These are phyloP conservation scores for Suillus decipiens DNA, from an alignment of 768 basidiomycete genomes.

Conservation along the genomic window DNA sequence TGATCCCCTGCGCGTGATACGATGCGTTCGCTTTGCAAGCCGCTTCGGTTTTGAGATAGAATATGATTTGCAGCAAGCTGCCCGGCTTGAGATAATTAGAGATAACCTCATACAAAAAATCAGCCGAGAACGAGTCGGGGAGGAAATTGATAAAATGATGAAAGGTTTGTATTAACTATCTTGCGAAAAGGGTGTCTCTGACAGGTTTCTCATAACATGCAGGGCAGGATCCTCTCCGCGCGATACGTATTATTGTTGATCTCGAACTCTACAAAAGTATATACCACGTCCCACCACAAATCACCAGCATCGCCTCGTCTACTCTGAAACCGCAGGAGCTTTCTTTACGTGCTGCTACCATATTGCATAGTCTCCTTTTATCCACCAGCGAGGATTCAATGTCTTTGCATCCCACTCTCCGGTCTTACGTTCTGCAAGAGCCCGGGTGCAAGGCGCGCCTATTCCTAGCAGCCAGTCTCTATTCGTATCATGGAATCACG, in stretches of 20 bases:
- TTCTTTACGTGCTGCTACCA: conserved; percentile 56
- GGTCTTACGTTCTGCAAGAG: conserved; percentile 32
- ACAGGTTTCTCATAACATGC: conserved; percentile 9
- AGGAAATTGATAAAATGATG: conserved; percentile 94
- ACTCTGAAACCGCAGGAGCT: conserved; percentile 38
- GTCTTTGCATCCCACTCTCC: conserved; percentile 47
- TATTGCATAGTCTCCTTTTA: conserved; percentile 55
- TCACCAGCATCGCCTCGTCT: conserved; percentile 46
- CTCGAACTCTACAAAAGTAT: conserved; percentile 71
- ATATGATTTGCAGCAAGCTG: conserved; percentile 62
- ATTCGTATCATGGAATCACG: conserved; percentile 63
- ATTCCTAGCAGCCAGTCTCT: conserved; percentile 78
- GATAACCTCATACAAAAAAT: conserved; percentile 76
- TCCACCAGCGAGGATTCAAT: conserved; percentile 28
- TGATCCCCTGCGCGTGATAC: conserved; percentile 90
- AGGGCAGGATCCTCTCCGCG: conserved; percentile 75
- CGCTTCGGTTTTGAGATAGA: conserved; percentile 84
- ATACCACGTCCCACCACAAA: conserved; percentile 56
- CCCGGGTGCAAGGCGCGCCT: conserved; percentile 52
- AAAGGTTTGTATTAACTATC: conserved; percentile 51
- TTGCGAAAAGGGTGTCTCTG: conserved; percentile 8
- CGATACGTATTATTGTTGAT: conserved; percentile 74
- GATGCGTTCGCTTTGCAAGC: conserved; percentile 90
- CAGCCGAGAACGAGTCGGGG: conserved; percentile 87
- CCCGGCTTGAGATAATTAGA: conserved; percentile 62